Evolutionary conservation across 495 filamentous ascomycete species (phyloP), one percentile per base, ranked within the genome.

Genomic region (Acidiella bohemica): DNA sequence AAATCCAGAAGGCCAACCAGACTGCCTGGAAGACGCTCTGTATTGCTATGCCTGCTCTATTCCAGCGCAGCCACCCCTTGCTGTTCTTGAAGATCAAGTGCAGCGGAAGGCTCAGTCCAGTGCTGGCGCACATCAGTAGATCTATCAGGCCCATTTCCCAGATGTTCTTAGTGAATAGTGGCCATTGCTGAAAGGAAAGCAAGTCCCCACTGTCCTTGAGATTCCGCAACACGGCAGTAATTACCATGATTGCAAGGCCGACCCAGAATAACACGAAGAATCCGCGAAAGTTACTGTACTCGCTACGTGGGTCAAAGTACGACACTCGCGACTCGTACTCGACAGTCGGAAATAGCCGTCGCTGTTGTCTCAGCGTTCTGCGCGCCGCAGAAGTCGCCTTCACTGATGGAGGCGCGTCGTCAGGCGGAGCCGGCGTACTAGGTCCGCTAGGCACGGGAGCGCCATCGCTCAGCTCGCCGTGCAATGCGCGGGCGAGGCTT

Each of bases 211-310:
- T 95, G 53, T 95, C 88, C 57, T 88, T 94, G 53, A 90, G 75
- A 53, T 93, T 97, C 54, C 90, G 74, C 54, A 95, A 61, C 63
- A 81, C 78, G 7, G 81, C 83, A 9, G 90, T 96, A 38, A 94
- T 78, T 44, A 86, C 84, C 90, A 97, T 94, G 59, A 97, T 92
- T 37, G 84, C 81, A 41, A 97, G 64, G 4, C 81, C 84, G 34
- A 97, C 87, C 90, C 90, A 97, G 62, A 96, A 97, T 29, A 97
- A 70, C 30, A 86, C 80, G 60, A 93, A 97, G 70, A 97, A 97
- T 46, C 90, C 90, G 47, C 85, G 75, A 60, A 97, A 97, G 53
- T 97, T 83, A 42, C 77, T 75, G 50, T 96, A 92, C 51, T 93
- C 84, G 63, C 81, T 88, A 36, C 73, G 70, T 11, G 84, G 84